phyloP scores from a whole-genome alignment of 306 rosid species.

The Sicyos edulis region DNA sequence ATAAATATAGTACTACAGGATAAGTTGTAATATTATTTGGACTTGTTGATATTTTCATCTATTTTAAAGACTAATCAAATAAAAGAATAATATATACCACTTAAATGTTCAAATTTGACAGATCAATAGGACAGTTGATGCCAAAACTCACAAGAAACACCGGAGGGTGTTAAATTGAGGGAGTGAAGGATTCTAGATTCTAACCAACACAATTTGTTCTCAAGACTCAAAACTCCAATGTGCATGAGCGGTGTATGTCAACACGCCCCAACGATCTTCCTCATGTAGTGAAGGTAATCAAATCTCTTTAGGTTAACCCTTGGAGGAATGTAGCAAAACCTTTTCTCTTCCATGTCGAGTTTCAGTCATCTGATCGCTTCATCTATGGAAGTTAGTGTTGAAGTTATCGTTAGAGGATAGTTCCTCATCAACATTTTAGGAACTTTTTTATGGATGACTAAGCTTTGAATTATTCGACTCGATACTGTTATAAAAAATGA shows the following conservation, averaged over 20 bases:
- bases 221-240: no score
- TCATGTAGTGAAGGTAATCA: conserved; percentile 67
- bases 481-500: conserved; percentile 26
- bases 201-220: no score
- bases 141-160: conserved; percentile 55
- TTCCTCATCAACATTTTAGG: conserved; percentile 16
- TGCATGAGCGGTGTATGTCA: no score
- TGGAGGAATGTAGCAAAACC: conserved; percentile 65
- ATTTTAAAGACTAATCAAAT: no score
- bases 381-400: conserved; percentile 26
- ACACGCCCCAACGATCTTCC: no score
- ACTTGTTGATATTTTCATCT: no score
- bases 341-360: conserved; percentile 77
- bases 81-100: no score
- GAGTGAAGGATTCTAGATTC: no score
- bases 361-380: conserved; percentile 52
- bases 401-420: conserved; percentile 24
- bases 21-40: no score
- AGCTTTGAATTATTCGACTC: conserved; percentile 5
- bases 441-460: conserved; percentile 27
- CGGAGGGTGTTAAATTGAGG: conserved; percentile 40
- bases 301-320: conserved; percentile 34
- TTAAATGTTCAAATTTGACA: no score
- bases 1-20: no score
- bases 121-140: no score